phyloP scores from a whole-genome alignment of 768 basidiomycete genomes.

The Boletus patriciae region DNA sequence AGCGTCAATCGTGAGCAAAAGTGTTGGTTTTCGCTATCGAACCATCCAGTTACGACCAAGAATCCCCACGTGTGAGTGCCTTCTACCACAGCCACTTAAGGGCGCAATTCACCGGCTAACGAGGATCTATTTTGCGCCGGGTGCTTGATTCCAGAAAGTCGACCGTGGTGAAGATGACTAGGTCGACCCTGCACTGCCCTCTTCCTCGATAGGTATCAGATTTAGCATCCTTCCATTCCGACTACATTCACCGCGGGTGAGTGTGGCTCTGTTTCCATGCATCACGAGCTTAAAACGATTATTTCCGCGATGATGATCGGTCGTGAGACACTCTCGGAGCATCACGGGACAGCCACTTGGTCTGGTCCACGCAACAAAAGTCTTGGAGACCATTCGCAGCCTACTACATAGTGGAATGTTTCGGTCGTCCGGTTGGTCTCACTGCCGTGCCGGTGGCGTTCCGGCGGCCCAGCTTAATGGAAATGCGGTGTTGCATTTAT shows the following conservation, averaged over 20 bases:
- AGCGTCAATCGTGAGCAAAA: not conserved
- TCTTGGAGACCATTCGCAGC: too few relatives aligned
- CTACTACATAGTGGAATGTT: too few relatives aligned
- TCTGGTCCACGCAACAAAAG: not conserved
- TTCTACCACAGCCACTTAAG: not conserved
- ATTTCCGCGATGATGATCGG: not conserved
- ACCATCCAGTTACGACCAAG: not conserved
- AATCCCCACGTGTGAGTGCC: not conserved
- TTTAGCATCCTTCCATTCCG: not conserved
- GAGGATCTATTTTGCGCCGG: not conserved
- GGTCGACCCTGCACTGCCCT: not conserved
- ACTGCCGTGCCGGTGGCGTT: constrained; percentile 1
- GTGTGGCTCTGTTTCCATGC: not conserved
- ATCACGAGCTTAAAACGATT: not conserved
- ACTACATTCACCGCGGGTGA: not conserved
- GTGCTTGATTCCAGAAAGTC: not conserved
- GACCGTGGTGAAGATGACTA: not conserved
- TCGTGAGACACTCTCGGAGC: not conserved
- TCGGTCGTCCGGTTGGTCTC: not conserved
- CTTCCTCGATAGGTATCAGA: not conserved
- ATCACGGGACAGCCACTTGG: not conserved
- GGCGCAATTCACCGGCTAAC: constrained; percentile 1
- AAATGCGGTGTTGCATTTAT: constrained; percentile 10
- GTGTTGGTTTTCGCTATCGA: not conserved
- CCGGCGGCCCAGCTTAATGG: not conserved